phyloP scores from a whole-genome alignment of 257 asterid genomes.

The Pogostemon cablin region DNA sequence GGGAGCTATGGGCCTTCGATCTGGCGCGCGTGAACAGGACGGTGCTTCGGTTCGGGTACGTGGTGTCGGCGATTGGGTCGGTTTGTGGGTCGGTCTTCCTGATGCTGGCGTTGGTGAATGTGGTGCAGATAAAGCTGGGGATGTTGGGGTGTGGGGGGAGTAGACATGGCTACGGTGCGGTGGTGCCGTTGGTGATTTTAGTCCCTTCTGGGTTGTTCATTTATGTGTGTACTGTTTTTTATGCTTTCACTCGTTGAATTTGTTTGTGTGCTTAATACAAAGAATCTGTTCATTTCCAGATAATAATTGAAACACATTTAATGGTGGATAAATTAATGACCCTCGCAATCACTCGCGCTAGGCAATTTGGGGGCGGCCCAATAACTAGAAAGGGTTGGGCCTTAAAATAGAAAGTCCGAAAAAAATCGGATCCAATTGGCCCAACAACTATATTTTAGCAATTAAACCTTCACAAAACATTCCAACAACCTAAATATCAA shows the following conservation, averaged over 20 bases:
- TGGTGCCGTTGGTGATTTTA: slow-evolving; percentile 71
- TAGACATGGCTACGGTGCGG: slow-evolving; percentile 67
- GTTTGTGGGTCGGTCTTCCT: slow-evolving; percentile 69
- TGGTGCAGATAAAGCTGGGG: slow-evolving; percentile 92
- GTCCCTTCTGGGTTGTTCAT: slow-evolving; percentile 72
- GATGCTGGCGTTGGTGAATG: slow-evolving; percentile 81
- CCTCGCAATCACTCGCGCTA: too few relatives aligned
- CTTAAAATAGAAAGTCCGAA: too few relatives aligned
- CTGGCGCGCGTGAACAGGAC: slow-evolving; percentile 62
- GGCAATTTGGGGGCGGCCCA: too few relatives aligned
- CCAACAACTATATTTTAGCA: too few relatives aligned
- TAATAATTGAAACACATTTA: too few relatives aligned
- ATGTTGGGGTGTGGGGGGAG: slow-evolving; percentile 74
- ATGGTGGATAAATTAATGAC: too few relatives aligned
- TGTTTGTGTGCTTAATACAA: too few relatives aligned
- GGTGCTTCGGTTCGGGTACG: slow-evolving; percentile 74
- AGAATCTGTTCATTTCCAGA: too few relatives aligned
- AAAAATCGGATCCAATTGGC: too few relatives aligned
- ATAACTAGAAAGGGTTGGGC: too few relatives aligned
- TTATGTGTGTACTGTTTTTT: slow-evolving; percentile 63
- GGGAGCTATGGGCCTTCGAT: slow-evolving; percentile 53
- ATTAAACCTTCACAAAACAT: too few relatives aligned
- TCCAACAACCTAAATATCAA: too few relatives aligned
- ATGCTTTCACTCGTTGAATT: slow-evolving; percentile 74
- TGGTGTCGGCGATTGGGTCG: slow-evolving; percentile 81